Base-by-base conservation (phyloP, 352 stramenopile genomes). In the Phytophthora boehmeriae region DNA sequence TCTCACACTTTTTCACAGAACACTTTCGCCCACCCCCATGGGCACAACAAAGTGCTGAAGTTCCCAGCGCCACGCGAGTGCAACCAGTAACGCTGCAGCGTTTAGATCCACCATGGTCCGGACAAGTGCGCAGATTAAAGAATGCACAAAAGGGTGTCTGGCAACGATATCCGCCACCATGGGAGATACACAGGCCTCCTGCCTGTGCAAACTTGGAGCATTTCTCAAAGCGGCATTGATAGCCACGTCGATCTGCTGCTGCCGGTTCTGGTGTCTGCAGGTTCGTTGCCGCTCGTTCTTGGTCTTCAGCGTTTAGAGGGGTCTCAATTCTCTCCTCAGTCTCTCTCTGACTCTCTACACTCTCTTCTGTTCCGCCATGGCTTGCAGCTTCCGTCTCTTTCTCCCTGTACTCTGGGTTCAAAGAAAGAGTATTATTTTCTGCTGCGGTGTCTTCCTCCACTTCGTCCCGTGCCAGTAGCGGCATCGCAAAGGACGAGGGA, bases 21-120 rank as follows among this genome's bases (percentile, higher is more conserved):
- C 86, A 95, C 51, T 90, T 89, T 22, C 77, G 74, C 2, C 86
- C 82, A 19, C 82, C 80, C 30, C 82, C 83, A 56, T 94, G 85
- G 44, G 78, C 59, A 53, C 76, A 89, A 55, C 80, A 92, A 13
- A 88, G 75, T 16, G 73, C 65, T n/a, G 63, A 72, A 0, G 66
- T 55, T 11, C 78, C 78, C 20, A 85, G 60, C 16, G 80, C 79
- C 19, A 84, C 78, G n/a, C 72, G 80, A 34, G 56, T 81, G 43
- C 81, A 89, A 23, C 80, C 78, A 2, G 65, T 62, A 25, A 84
- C 41, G 10, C 66, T 67, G 59, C 83, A 92, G 34, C 81, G 83
- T 59, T 86, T 89, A 23, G 78, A 86, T 11, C 82, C 81, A 51
- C 86, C 86, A 45, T 94, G 83, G 20, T 90, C 79, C 19, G 83